These are phyloP conservation scores for Gnetum montanum DNA, from an alignment of 75 land plant genomes.

Conservation along the genomic window DNA sequence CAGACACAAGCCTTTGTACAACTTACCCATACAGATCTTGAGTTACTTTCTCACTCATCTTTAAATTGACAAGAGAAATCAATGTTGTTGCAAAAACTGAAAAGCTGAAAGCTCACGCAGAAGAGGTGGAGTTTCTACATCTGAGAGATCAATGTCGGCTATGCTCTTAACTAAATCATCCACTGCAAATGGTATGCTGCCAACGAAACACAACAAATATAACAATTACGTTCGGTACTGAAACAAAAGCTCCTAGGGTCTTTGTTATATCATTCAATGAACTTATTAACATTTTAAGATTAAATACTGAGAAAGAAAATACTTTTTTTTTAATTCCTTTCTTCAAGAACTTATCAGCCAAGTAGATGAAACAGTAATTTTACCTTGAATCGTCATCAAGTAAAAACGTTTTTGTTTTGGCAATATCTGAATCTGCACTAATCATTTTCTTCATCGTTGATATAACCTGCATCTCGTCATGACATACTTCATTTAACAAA, in stretches of 20 bases:
- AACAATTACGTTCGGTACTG: too few relatives aligned
- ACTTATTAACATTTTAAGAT: too few relatives aligned
- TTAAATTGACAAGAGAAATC: too few relatives aligned
- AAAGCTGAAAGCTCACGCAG: constrained; percentile 39
- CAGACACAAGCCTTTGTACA: too few relatives aligned
- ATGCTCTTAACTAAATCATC: constrained; percentile 42
- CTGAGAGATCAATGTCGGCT: constrained; percentile 37
- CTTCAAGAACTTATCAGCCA: too few relatives aligned
- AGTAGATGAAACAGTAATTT: background rate
- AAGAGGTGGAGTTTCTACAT: constrained; percentile 36
- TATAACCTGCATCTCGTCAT: constrained; percentile 89
- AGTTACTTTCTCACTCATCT: too few relatives aligned
- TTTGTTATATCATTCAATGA: too few relatives aligned
- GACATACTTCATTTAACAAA: background rate
- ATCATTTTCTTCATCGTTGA: constrained; percentile 82
- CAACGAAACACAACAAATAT: constrained; percentile 1
- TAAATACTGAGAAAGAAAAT: too few relatives aligned
- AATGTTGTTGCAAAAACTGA: constrained; percentile 33
- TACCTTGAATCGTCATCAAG: constrained; percentile 98
- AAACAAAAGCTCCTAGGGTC: too few relatives aligned
- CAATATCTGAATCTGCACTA: constrained; percentile 55
- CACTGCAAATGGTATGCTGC: constrained; percentile 52
- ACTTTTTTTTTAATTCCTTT: too few relatives aligned
- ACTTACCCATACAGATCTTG: too few relatives aligned
- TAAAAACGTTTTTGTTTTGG: constrained; percentile 75